phyloP scores from a whole-genome alignment of 2,329 filamentous ascomycete species.

The Teratosphaeria zuluensis region DNA sequence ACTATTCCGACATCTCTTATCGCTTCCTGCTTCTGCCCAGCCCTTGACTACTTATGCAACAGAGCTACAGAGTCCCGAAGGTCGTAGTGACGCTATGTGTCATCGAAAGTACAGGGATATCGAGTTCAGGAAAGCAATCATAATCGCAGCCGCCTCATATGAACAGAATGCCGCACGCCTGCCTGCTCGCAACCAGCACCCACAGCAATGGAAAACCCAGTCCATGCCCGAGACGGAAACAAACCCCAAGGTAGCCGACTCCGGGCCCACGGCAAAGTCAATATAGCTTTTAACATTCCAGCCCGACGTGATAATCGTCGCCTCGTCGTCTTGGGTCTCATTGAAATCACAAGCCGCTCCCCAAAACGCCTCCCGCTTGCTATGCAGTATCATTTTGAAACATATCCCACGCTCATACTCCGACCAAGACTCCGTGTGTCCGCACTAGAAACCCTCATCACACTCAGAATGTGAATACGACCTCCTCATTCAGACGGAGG shows the following conservation, averaged over 20 bases:
- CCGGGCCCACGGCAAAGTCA: background rate
- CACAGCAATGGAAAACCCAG: background rate
- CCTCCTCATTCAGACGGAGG: constrained; percentile 15
- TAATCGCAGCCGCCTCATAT: background rate
- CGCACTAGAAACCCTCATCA: background rate
- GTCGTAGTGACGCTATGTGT: background rate
- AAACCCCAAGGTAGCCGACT: background rate
- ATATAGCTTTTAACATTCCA: background rate
- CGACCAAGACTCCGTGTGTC: background rate
- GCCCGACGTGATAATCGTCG: background rate
- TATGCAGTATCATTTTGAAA: constrained; percentile 10
- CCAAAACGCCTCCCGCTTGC: constrained; percentile 17
- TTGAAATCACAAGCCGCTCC: background rate
- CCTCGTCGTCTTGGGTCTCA: background rate
- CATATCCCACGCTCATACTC: background rate
- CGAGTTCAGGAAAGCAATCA: background rate
- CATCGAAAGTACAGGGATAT: background rate
- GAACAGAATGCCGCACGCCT: background rate
- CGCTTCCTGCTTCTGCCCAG: background rate
- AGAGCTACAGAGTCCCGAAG: background rate
- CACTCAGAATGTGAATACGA: background rate
- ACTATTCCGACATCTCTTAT: background rate
- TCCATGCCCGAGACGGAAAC: background rate
- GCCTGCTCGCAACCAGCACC: background rate
- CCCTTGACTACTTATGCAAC: background rate